Evolutionary conservation across 2,329 filamentous ascomycete species (phyloP), one percentile per base, ranked within the genome.

Genomic region (Fusarium sacchari): DNA sequence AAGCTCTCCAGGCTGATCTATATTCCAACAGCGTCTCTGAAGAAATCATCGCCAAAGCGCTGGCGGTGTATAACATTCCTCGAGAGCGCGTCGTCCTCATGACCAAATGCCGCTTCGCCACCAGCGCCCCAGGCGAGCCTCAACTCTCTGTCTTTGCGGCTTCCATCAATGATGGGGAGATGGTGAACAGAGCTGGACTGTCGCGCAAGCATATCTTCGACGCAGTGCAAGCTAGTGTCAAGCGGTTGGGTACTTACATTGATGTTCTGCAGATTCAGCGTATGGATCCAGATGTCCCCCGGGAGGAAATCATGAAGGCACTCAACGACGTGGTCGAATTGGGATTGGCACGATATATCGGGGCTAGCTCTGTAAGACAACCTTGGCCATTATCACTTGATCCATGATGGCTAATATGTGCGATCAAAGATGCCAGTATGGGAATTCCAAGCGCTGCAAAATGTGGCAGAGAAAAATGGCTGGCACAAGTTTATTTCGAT

Each of bases 401-500:
- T 74, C 64, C n/a, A 85, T 86, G 82, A 82, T 81, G 77, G 3
- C 50, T 55, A 13, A 79, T 82, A 9, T 83, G 80, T 5, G 14
- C 3, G 10, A n/a, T 2, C 0, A 3, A n/a, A 64, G 56, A 36
- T 64, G 43, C 28, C 43, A 2, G 34, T 44, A 4, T 60, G 44
- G 57, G 34, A 60, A 2, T 60, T 53, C 64, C 82, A 87, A 62
- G 72, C 80, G 20, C 80, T 90, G 77, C 88, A 90, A 63, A 85
- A 84, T 44, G 80, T 83, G 3, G 88, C 88, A 4, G 84, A 88
- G 68, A 83, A 84, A 70, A 81, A 89, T 59, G 85, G 86, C 3
- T 90, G 86, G 87, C 87, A 84, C 0, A 87, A 89, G 77, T 90
- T 90, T 68, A 80, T 89, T 47, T 85, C 82, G 7, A 90, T 90